Evolutionary conservation across 129 eudicot genomes (phyloP).

Genomic region (Flaveria trinervia): DNA sequence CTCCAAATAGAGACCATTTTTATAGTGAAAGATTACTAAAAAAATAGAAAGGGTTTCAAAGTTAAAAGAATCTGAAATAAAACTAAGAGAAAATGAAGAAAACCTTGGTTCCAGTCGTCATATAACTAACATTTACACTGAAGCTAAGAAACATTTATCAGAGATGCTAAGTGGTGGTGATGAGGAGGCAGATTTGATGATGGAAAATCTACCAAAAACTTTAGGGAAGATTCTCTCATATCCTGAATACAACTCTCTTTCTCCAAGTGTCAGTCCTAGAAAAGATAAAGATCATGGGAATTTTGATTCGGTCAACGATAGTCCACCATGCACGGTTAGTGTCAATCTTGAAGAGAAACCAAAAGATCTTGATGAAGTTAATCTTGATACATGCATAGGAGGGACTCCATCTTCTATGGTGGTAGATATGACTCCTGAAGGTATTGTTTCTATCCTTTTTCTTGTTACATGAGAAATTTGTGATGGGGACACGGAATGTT

Average conservation of each 20-base stretch:
- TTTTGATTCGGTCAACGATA: constrained; percentile 18
- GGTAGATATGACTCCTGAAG: constrained; percentile 38
- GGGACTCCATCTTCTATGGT: constrained; percentile 27
- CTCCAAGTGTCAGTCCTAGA: constrained; percentile 54
- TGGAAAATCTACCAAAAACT: constrained; percentile 53
- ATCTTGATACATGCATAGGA: constrained; percentile 29
- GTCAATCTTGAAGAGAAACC: constrained; percentile 30
- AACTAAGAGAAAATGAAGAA: constrained; percentile 32
- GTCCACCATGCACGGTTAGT: constrained; percentile 1
- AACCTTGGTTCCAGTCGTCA: constrained; percentile 21
- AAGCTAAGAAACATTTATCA: constrained; percentile 88
- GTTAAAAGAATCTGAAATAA: constrained; percentile 34
- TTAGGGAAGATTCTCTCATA: constrained; percentile 69
- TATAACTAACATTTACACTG: constrained; percentile 59
- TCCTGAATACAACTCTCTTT: constrained; percentile 47
- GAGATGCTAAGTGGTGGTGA: constrained; percentile 70
- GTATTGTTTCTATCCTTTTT: constrained; percentile 33
- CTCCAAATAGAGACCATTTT: constrained; percentile 87
- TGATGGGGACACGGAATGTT: not conserved
- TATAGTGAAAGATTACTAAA: constrained; percentile 60
- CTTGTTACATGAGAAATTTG: not conserved
- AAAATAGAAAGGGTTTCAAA: constrained; percentile 44
- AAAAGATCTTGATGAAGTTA: constrained; percentile 26
- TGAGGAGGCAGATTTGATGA: constrained; percentile 42
- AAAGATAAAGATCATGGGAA: constrained; percentile 34